A percentile compares a stretch with the other conserved stretches of the same genome.
Evolutionary conservation across 1,284 basidiomycete genomes (phyloP).

Genomic region (Trichosporon coremiiforme): DNA sequence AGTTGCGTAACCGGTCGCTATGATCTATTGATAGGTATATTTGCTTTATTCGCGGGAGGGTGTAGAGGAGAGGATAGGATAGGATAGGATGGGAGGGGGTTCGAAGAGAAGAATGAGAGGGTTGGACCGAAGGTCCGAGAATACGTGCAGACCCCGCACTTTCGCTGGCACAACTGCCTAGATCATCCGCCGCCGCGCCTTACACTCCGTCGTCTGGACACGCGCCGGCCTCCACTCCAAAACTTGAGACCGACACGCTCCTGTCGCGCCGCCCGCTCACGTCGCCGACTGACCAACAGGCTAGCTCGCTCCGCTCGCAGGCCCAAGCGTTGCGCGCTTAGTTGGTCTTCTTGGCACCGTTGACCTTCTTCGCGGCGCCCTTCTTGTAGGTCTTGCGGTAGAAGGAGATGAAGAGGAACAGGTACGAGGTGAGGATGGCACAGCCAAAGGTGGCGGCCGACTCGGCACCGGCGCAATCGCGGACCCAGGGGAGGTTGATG

Average conservation of each 20-base stretch:
- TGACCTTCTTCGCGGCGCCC: constrained; percentile 37
- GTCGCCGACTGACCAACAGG: too few species aligned
- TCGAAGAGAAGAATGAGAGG: not conserved
- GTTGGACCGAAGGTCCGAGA: too few species aligned
- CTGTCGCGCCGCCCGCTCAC: too few species aligned
- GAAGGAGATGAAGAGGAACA: constrained; percentile 77
- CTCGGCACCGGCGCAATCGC: constrained; percentile 86
- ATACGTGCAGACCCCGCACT: constrained; percentile 13
- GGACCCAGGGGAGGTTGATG: constrained; percentile 67
- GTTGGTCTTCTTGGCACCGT: constrained; percentile 37
- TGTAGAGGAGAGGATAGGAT: not conserved
- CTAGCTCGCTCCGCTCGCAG: too few species aligned
- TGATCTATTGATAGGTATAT: constrained; percentile 7
- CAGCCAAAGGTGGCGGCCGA: constrained; percentile 87
- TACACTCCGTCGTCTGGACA: not conserved
- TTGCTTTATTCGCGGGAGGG: not conserved
- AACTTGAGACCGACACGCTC: not conserved
- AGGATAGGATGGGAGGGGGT: not conserved
- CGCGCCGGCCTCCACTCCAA: too few species aligned
- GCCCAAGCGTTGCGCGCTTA: constrained; percentile 1
- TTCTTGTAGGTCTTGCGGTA: constrained; percentile 57
- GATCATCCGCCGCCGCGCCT: not conserved
- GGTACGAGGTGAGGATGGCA: constrained; percentile 81
- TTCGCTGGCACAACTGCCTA: not conserved
- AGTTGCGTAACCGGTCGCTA: not conserved